phyloP scores from a whole-genome alignment of 257 asterid genomes.

The Leptodermis oblonga region DNA sequence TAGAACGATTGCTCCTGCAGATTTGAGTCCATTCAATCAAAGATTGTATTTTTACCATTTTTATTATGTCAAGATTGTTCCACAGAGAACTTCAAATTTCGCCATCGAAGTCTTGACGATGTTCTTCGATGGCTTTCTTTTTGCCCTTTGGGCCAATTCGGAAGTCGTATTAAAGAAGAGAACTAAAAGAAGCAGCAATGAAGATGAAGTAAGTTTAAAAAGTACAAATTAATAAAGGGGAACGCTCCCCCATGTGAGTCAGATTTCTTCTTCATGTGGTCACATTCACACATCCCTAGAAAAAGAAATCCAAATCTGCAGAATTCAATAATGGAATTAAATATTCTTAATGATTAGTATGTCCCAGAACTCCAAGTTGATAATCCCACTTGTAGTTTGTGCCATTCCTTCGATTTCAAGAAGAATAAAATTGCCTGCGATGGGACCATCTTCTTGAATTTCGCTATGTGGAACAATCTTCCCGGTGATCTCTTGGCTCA shows the following conservation, averaged over 20 bases:
- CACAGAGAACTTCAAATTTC: not conserved
- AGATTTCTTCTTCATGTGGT: constrained; percentile 25
- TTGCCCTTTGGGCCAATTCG: not conserved
- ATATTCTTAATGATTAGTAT: not conserved
- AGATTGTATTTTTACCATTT: no score
- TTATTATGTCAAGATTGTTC: no score
- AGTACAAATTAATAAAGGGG: constrained; percentile 2
- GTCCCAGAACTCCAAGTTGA: not conserved
- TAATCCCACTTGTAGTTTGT: constrained; percentile 10
- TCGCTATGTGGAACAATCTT: constrained; percentile 61
- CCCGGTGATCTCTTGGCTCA: constrained; percentile 57
- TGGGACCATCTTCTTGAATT: not conserved
- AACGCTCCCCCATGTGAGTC: constrained; percentile 30
- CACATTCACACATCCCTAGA: constrained; percentile 53
- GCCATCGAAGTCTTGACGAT: no score
- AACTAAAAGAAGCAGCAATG: not conserved
- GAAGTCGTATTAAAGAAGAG: not conserved
- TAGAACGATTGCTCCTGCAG: no score
- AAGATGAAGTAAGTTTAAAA: not conserved
- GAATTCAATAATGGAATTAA: constrained; percentile 6
- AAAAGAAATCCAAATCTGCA: constrained; percentile 3
- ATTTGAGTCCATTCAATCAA: no score
- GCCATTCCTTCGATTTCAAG: not conserved
- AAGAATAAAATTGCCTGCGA: not conserved
- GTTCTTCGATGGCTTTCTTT: no score